Percentiles rank a stretch among this genome's conserved stretches.
Evolutionary conservation across 805 yeast species (phyloP).

Genomic region (Metschnikowia proteae): DNA sequence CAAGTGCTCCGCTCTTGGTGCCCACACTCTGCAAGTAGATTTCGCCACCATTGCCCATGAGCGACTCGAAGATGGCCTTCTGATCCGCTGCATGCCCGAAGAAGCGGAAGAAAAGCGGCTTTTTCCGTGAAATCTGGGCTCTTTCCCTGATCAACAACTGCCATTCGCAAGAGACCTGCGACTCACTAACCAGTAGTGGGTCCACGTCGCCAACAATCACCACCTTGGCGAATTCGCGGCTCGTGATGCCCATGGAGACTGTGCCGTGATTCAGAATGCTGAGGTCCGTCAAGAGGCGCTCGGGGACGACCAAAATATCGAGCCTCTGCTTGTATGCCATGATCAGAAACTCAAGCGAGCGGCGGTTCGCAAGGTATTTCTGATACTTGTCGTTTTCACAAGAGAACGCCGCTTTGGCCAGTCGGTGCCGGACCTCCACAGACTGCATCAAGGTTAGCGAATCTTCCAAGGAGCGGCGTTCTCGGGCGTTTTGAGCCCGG

Average conservation of each 20-base stretch:
- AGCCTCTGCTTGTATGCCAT: slow-evolving; percentile 11
- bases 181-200: neutral
- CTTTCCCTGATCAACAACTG: neutral
- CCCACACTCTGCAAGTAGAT: neutral
- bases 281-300: neutral
- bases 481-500: neutral
- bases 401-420: neutral
- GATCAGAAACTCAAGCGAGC: slow-evolving; percentile 49
- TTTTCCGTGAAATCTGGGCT: neutral
- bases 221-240: neutral
- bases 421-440: neutral
- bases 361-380: slow-evolving; percentile 35
- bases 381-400: slow-evolving; percentile 20
- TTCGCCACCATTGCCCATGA: neutral
- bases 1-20: neutral
- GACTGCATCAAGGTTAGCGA: neutral
- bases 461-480: neutral
- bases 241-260: neutral
- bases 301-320: slow-evolving; percentile 1
- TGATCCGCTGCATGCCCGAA: neutral
- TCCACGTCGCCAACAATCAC: neutral
- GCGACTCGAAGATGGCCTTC: neutral
- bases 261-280: neutral
- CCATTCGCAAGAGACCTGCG: neutral
- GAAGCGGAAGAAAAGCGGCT: neutral